Base-by-base conservation (phyloP, 768 basidiomycete species). In the Leucocoprinus sp. region DNA sequence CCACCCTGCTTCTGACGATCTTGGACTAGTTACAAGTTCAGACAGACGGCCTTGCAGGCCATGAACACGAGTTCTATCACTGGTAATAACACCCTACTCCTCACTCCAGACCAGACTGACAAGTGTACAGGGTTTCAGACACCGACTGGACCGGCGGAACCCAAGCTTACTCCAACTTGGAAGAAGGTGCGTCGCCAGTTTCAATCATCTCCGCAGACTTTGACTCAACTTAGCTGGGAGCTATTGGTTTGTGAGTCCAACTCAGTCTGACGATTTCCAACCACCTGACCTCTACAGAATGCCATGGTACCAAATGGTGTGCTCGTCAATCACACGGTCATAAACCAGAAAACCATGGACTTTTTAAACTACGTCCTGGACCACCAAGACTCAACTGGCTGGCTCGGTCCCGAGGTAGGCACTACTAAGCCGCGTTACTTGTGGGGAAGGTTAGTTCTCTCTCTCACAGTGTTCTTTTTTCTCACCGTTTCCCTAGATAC, bases 351-450 rank as follows among this genome's bases (percentile, higher is more conserved):
- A 52, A 72, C 73, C 0, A 66, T 68, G 11, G 61, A 63, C 14
- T 76, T 76, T 54, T 58, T 78, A 21, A 60, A 68, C 37, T 75
- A 75, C 49, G 75, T 76, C 5, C 51, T 78, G 12, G 63, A 60
- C 43, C 68, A 75, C 44, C 76, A 76, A 54, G 74, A 75, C 51
- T 65, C 67, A 3, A 70, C 71, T 5, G 76, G 76, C 3, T 76
- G 76, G 76, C 61, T 78, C 21, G 76, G 75, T 2, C 75, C 76
- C 3, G 75, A 76, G 50, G 72, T 73, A 14, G 67, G 67, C 43
- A 75, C 72, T 7, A 69, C 59, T 26, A 75, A 76, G 52, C 74
- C 76, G 18, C 65, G 73, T 6, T 75, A 69, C 48, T 57, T 78
- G 4, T 76, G 75, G 76, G 75, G 75, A 45, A 64, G 74, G 68